phyloP scores from a whole-genome alignment of 495 filamentous ascomycete species.

The Neurospora discreta region DNA sequence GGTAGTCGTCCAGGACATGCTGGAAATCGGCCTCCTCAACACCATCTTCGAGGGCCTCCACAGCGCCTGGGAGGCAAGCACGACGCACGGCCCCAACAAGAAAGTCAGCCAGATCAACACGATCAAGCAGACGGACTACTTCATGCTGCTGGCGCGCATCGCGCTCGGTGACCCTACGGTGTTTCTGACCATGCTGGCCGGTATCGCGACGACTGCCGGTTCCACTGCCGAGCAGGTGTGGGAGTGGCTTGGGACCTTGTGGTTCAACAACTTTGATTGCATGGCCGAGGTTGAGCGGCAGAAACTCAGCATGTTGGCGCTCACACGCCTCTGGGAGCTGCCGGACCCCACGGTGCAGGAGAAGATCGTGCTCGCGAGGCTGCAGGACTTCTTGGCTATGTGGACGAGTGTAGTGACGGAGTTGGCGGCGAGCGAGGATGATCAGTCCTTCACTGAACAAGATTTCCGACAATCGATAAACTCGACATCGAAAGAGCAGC shows the following conservation, averaged over 20 bases:
- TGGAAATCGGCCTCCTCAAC: slow-evolving; percentile 53
- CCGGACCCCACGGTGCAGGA: slow-evolving; percentile 34
- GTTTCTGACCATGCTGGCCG: slow-evolving; percentile 47
- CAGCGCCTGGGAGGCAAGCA: slow-evolving; percentile 57
- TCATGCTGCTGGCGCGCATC: slow-evolving; percentile 71
- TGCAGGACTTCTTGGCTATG: slow-evolving; percentile 45
- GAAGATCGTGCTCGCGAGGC: slow-evolving; percentile 30
- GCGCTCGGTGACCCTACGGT: slow-evolving; percentile 55
- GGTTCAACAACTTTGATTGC: slow-evolving; percentile 79
- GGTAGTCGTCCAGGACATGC: slow-evolving; percentile 54
- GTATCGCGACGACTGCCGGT: slow-evolving; percentile 18
- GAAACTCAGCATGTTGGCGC: slow-evolving; percentile 72
- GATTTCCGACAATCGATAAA: background rate
- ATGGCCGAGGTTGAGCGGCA: slow-evolving; percentile 61
- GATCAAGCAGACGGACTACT: slow-evolving; percentile 70
- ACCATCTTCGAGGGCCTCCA: slow-evolving; percentile 61
- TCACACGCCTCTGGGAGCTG: slow-evolving; percentile 68
- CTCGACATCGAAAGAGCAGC: background rate
- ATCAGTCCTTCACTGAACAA: background rate
- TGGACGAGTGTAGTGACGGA: slow-evolving; percentile 39
- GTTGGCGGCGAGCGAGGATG: slow-evolving; percentile 20
- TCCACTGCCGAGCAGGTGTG: slow-evolving; percentile 36
- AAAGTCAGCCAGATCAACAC: slow-evolving; percentile 51
- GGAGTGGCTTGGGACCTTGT: slow-evolving; percentile 72
- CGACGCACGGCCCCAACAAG: slow-evolving; percentile 65